These are phyloP conservation scores for Elaeis oleifera DNA, from an alignment of 202 grass and related monocot genomes.

Conservation along the genomic window DNA sequence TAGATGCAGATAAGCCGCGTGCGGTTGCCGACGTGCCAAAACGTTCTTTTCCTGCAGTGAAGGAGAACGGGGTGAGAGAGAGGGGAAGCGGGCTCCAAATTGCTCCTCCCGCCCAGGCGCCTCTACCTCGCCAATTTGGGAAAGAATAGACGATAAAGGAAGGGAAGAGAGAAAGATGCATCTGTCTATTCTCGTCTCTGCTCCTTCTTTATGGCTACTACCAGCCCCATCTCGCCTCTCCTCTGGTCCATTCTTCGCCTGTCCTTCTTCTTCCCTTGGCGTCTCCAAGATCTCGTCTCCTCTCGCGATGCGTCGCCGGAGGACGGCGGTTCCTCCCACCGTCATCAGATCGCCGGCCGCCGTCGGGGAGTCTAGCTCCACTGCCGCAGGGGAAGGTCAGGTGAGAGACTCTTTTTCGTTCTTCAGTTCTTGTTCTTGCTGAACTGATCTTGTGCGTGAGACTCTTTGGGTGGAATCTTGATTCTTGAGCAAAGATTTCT, in stretches of 20 bases:
- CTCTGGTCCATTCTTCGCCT: not conserved
- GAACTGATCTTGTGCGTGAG: too few species aligned
- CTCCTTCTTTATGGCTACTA: not conserved
- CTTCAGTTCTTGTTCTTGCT: too few species aligned
- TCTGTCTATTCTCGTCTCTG: slow-evolving; percentile 11
- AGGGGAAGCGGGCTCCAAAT: too few species aligned
- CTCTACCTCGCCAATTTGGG: too few species aligned
- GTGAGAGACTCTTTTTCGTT: slow-evolving; percentile 1
- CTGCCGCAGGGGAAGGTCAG: slow-evolving; percentile 24
- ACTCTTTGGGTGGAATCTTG: too few species aligned
- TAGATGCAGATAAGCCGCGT: too few species aligned
- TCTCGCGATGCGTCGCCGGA: slow-evolving; percentile 31
- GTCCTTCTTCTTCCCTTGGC: slow-evolving; percentile 1
- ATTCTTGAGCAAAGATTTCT: too few species aligned
- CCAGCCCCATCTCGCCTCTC: not conserved
- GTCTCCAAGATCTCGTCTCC: slow-evolving; percentile 14
- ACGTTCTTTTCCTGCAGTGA: too few species aligned
- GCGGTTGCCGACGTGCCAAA: too few species aligned
- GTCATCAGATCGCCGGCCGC: slow-evolving; percentile 5
- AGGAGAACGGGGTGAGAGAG: too few species aligned
- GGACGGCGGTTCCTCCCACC: not conserved
- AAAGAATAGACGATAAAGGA: not conserved
- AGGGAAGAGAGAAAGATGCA: slow-evolving; percentile 11
- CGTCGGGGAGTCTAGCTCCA: slow-evolving; percentile 12
- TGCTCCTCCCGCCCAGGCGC: too few species aligned